phyloP scores from a whole-genome alignment of 179 eudicot genomes.

The Sideroxylon spinosum region DNA sequence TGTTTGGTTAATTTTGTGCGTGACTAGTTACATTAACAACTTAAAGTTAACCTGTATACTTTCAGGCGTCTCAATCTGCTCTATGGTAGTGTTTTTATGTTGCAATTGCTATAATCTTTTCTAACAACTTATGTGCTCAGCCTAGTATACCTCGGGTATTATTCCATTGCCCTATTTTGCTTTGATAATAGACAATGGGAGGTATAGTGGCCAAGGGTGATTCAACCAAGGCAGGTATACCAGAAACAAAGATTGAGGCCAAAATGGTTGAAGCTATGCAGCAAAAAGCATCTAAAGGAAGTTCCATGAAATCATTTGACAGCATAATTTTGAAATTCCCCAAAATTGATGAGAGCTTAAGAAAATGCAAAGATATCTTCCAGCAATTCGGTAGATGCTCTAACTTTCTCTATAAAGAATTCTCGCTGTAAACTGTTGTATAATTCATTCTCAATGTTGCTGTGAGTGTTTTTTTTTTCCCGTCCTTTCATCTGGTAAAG shows the following conservation, averaged over 20 bases:
- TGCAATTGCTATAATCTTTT: neutral
- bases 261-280: slow-evolving; percentile 74
- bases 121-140: slow-evolving; percentile 9
- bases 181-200: slow-evolving; percentile 48
- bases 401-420: neutral
- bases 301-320: slow-evolving; percentile 64
- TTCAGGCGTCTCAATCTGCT: neutral
- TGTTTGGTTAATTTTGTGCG: neutral
- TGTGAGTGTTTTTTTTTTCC: neutral
- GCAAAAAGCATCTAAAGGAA: slow-evolving; percentile 63
- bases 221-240: slow-evolving; percentile 31
- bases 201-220: slow-evolving; percentile 43
- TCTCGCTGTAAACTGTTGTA: neutral
- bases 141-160: neutral
- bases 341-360: slow-evolving; percentile 76
- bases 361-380: slow-evolving; percentile 69
- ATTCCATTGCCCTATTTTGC: slow-evolving; percentile 3
- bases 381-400: slow-evolving; percentile 61
- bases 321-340: slow-evolving; percentile 81
- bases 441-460: no score
- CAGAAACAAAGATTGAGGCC: slow-evolving; percentile 74
- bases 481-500: neutral
- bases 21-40: neutral
- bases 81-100: neutral
- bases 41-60: neutral